Evolutionary conservation across 139 green algal genomes (phyloP), one percentile per base, ranked within the genome.

Genomic region (Prasinococcaceae sp.): DNA sequence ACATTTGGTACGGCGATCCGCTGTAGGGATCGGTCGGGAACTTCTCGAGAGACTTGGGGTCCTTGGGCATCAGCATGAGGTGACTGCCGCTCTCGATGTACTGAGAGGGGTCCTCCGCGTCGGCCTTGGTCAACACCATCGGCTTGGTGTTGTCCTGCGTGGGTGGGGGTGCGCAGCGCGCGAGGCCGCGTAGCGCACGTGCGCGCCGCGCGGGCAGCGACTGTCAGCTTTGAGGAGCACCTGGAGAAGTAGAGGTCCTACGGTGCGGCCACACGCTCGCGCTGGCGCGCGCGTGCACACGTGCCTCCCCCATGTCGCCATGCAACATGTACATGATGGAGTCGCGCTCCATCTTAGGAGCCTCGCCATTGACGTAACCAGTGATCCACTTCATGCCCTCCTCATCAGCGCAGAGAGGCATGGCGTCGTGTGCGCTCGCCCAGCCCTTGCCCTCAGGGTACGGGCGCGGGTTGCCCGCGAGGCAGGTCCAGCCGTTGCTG

Each of bases 21-120:
- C 9, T 12, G 12, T 48, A 12, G 16, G 23, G 23, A n/a, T 48
- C 41, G 12, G 14, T n/a, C 16, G 41, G 14, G 41, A 48, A 48
- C 12, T 48, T 48, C 9, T 8, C 16, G 12, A 48, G 8, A n/a
- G 41, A n/a, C 17, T 16, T 19, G 41, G 41, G 41, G 23, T 48
- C 41, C 17, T 48, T 48, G 16, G 41, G 41, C 41, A 48, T 48
- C 12, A 48, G 41, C 41, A 48, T 48, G 41, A 48, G 17, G 41
- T 48, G 41, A n/a, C 41, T 22, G 41, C 41, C 41, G 41, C 16
- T 26, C 41, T 48, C 41, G 16, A 48, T 48, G 17, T n/a, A 48
- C 12, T 16, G 12, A n/a, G n/a, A n/a, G 14, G 17, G 17, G 12
- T n/a, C 16, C 12, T 19, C 17, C 16, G 41, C 41, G 16, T 48